Evolutionary conservation across 1,284 basidiomycete genomes (phyloP), one percentile per base, ranked within the genome.

Genomic region (Ustilago curta): DNA sequence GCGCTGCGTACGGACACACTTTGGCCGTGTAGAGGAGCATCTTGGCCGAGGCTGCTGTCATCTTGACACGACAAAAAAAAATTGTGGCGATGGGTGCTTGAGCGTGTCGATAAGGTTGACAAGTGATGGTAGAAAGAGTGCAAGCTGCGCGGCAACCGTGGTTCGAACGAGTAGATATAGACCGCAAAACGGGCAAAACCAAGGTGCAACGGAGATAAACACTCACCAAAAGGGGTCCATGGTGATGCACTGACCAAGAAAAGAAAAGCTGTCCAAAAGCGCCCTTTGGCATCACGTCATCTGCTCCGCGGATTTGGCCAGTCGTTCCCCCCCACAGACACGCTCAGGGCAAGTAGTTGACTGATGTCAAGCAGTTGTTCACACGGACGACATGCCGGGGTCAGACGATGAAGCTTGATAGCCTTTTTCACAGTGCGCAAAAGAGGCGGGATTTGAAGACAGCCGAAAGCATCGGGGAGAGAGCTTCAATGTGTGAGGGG

Each of bases 21-120:
- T 71, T 70, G 21, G 61, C 67, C 11, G 67, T 70, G 57, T 70
- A 70, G 12, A 70, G 67, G 14, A 59, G 50, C n/a, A 59, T 21
- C 8, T 52, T 56, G 25, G 8, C 19, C 8, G 31, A 11, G 2
- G 31, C 8, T 14, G 11, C 27, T 18, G 27, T n/a, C 45, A 31
- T 47, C n/a, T n/a, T n/a, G n/a, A n/a, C n/a, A n/a, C n/a, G n/a
- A n/a, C n/a, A n/a, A n/a, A n/a, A n/a, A n/a, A n/a, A n/a, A n/a
- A n/a, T n/a, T n/a, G n/a, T n/a, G n/a, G n/a, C n/a, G n/a, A n/a
- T n/a, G n/a, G n/a, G n/a, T n/a, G n/a, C n/a, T n/a, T n/a, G 5
- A 43, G 21, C 42, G 8, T 25, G 25, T 16, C 25, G 1, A 12
- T 11, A 3, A 18, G 16, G 8, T n/a, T n/a, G n/a, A n/a, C 8